A percentile compares a stretch with the other conserved stretches of the same genome.
phyloP scores from a whole-genome alignment of 495 filamentous ascomycete genomes.

The Xylaria grammica region DNA sequence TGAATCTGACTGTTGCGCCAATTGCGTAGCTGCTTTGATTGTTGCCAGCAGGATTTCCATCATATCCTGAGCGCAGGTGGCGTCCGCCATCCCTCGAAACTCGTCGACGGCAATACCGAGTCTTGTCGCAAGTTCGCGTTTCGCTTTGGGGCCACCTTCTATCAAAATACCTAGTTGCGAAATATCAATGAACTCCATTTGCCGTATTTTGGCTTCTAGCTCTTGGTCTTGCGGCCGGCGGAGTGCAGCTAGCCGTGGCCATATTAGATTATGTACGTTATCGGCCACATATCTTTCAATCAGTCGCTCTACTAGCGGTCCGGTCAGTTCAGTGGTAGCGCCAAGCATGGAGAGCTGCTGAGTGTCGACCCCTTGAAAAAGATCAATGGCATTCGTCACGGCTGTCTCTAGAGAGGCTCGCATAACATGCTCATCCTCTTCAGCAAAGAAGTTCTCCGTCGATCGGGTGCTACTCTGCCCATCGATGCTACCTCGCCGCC shows the following conservation, averaged over 20 bases:
- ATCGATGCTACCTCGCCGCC: conserved; percentile 30
- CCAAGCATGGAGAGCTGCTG: conserved; percentile 91
- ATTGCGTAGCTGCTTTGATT: conserved; percentile 77
- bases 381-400: conserved; percentile 90
- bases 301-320: conserved; percentile 85
- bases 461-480: conserved; percentile 27
- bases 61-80: conserved; percentile 93
- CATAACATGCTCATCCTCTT: conserved; percentile 88
- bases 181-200: conserved; percentile 93
- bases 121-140: conserved; percentile 72
- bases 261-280: conserved; percentile 84
- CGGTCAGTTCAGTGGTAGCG: conserved; percentile 91
- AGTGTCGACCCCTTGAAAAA: conserved; percentile 95
- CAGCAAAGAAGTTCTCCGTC: conserved; percentile 57
- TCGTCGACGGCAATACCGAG: conserved; percentile 82
- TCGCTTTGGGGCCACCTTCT: conserved; percentile 71
- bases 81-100: conserved; percentile 83
- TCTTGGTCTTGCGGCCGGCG: conserved; percentile 85
- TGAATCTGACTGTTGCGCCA: conserved; percentile 46
- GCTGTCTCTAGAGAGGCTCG: conserved; percentile 84
- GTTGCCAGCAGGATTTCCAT: conserved; percentile 85
- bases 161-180: conserved; percentile 90
- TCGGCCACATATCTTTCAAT: conserved; percentile 96
- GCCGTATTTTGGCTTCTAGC: conserved; percentile 83
- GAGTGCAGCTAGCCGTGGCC: conserved; percentile 80